Conservation (phyloP, 257 asterid species). For the Dorcoceras hygrometricum region DNA sequence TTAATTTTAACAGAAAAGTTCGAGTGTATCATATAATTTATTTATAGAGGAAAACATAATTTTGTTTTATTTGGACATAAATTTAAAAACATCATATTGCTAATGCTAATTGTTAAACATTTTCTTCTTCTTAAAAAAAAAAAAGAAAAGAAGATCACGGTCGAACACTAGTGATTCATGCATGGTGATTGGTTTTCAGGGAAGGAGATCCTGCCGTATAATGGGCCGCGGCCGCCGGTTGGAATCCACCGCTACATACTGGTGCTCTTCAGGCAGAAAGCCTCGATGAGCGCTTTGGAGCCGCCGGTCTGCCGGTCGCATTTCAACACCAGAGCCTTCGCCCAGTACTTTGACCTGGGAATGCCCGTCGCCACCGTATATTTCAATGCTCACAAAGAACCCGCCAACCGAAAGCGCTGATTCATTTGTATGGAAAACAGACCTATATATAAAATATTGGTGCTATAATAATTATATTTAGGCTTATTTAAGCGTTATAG, state of each 20-base stretch:
- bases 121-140: too few relatives aligned
- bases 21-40: too few relatives aligned
- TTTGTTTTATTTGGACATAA: neutral
- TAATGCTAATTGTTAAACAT: too few relatives aligned
- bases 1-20: too few relatives aligned
- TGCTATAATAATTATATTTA: too few relatives aligned
- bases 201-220: conserved; percentile 38
- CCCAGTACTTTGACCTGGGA: conserved; percentile 34
- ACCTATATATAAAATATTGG: neutral
- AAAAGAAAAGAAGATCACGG: too few relatives aligned
- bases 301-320: conserved; percentile 33
- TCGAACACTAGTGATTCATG: neutral
- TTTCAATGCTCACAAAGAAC: conserved; percentile 62
- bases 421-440: conserved; percentile 1
- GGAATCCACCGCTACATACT: conserved; percentile 64
- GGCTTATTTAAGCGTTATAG: neutral
- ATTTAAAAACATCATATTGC: too few relatives aligned
- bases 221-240: conserved; percentile 43
- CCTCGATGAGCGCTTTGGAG: conserved; percentile 16
- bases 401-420: conserved; percentile 37
- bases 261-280: conserved; percentile 43
- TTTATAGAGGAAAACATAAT: too few relatives aligned
- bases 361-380: conserved; percentile 57
- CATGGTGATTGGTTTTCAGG: conserved; percentile 32
- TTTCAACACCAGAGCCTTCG: conserved; percentile 55